Evolutionary conservation across 208 protist genomes (phyloP).

Genomic region (Acanthamoeba comandoni): DNA sequence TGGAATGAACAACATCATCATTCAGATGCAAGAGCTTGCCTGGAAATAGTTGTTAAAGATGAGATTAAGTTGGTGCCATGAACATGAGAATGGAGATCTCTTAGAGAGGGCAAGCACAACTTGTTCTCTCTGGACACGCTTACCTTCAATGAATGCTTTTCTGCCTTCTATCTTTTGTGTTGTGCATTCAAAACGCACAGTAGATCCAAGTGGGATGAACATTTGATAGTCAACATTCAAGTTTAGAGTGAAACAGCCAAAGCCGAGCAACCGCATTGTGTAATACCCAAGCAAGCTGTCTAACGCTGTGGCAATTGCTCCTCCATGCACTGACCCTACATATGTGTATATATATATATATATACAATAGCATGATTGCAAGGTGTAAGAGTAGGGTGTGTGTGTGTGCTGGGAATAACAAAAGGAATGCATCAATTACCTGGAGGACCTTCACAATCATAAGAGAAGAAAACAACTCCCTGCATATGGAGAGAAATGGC

Average conservation of each 20-base stretch:
- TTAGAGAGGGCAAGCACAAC: too few relatives aligned
- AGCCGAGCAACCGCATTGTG: conserved; percentile 30
- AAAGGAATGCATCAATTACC: too few relatives aligned
- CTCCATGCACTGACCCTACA: conserved; percentile 29
- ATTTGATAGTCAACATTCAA: conserved; percentile 42
- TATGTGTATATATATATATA: too few relatives aligned
- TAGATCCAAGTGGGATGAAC: conserved; percentile 46
- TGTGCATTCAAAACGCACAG: conserved; percentile 47
- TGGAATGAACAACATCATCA: conserved; percentile 16
- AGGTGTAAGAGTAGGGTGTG: too few relatives aligned
- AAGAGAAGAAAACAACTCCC: conserved; percentile 28
- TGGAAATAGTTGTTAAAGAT: too few relatives aligned
- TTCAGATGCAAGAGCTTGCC: conserved; percentile 26
- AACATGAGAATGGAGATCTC: too few relatives aligned
- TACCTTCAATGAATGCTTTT: conserved; percentile 24
- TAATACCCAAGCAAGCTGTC: conserved; percentile 35
- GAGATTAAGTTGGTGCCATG: too few relatives aligned
- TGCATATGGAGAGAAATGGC: neutral
- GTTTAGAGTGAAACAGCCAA: conserved; percentile 54
- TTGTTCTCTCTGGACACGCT: too few relatives aligned
- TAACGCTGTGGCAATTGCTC: conserved; percentile 26
- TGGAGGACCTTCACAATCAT: conserved; percentile 37
- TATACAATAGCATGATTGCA: too few relatives aligned
- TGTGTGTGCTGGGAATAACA: too few relatives aligned
- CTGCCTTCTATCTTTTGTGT: conserved; percentile 14